Evolutionary conservation across 805 yeast genomes (phyloP).

Genomic region (Myxozyma vanderwaltii): DNA sequence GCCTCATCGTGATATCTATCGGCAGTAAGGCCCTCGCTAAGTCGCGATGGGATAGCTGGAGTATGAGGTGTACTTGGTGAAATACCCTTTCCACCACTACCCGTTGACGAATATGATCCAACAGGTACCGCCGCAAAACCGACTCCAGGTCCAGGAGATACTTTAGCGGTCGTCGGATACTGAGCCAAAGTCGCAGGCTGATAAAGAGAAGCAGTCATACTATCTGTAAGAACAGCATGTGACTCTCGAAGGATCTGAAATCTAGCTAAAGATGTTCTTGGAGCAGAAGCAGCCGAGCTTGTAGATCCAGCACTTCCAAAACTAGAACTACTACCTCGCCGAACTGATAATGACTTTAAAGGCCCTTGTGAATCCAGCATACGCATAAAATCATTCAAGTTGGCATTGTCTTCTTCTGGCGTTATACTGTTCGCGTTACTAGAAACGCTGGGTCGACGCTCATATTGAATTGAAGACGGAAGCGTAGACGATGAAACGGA

Average conservation of each 20-base stretch:
- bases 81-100: constrained; percentile 18
- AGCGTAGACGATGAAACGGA: background rate
- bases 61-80: constrained; percentile 36
- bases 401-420: constrained; percentile 45
- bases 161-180: background rate
- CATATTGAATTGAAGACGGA: constrained; percentile 3
- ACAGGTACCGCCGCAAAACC: constrained; percentile 4
- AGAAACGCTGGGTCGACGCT: background rate
- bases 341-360: constrained; percentile 43
- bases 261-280: constrained; percentile 37
- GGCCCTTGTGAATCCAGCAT: constrained; percentile 66
- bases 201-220: constrained; percentile 38
- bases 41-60: constrained; percentile 44
- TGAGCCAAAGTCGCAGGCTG: background rate
- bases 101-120: constrained; percentile 20
- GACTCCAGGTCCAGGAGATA: constrained; percentile 9
- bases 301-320: background rate
- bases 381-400: constrained; percentile 65
- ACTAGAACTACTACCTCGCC: constrained; percentile 29
- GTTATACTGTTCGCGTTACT: background rate
- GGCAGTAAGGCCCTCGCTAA: constrained; percentile 41
- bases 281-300: constrained; percentile 2
- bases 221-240: constrained; percentile 43
- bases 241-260: constrained; percentile 43
- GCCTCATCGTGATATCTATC: constrained; percentile 31